These are phyloP conservation scores for Nemophila menziesii DNA, from an alignment of 257 asterid species.

Conservation along the genomic window DNA sequence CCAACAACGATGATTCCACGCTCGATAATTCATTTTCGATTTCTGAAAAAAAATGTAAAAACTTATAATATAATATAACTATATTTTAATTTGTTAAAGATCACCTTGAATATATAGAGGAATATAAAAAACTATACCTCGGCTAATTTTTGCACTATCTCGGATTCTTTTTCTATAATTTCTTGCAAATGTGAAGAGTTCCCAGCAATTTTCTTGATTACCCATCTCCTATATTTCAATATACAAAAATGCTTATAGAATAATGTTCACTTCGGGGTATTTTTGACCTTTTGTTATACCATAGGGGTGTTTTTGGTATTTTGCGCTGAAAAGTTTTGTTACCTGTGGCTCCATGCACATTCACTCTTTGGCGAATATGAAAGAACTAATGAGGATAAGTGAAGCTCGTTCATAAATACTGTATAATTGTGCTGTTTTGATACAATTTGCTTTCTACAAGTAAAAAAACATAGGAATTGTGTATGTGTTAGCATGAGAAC, in stretches of 20 bases:
- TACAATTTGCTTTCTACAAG: conserved; percentile 54
- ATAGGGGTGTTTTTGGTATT: not conserved
- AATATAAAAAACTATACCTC: conserved; percentile 71
- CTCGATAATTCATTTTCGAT: conserved; percentile 94
- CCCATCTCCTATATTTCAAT: conserved; percentile 68
- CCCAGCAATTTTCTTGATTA: conserved; percentile 73
- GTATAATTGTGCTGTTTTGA: conserved; percentile 35
- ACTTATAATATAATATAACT: conserved; percentile 11
- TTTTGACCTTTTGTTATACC: too few species aligned
- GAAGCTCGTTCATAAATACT: conserved; percentile 55
- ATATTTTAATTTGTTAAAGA: not conserved
- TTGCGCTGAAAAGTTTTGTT: conserved; percentile 2
- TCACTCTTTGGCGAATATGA: conserved; percentile 88
- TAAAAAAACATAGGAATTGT: conserved; percentile 3
- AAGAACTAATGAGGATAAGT: conserved; percentile 53
- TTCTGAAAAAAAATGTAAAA: conserved; percentile 35
- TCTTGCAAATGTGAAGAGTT: conserved; percentile 46
- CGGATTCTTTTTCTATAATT: conserved; percentile 66
- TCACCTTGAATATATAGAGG: not conserved
- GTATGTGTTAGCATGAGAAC: not conserved
- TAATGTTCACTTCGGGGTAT: not conserved
- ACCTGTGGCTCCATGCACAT: conserved; percentile 95
- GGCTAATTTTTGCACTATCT: conserved; percentile 57
- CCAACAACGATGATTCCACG: conserved; percentile 98
- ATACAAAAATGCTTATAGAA: not conserved